Evolutionary conservation across 805 yeast species (phyloP).

Genomic region (Candida ipomoeae): DNA sequence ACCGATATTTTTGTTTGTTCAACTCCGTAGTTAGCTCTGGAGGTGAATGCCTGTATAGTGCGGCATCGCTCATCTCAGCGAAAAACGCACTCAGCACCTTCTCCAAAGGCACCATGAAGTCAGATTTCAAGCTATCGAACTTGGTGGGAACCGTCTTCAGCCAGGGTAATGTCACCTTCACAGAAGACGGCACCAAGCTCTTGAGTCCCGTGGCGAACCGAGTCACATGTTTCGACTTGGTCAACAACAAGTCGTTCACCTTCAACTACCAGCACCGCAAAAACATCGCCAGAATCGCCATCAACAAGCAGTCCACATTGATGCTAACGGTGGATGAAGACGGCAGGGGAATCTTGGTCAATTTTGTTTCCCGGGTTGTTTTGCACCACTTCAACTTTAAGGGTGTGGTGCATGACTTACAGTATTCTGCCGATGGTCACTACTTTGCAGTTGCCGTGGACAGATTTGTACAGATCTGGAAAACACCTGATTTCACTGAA

Average conservation of each 20-base stretch:
- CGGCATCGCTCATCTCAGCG: constrained; percentile 16
- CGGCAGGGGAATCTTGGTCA: constrained; percentile 90
- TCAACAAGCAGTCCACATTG: constrained; percentile 78
- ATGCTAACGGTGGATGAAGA: constrained; percentile 81
- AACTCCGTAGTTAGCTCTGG: not conserved
- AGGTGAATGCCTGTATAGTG: not conserved
- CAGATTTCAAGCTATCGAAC: constrained; percentile 86
- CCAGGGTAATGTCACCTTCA: constrained; percentile 83
- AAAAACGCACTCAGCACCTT: constrained; percentile 9
- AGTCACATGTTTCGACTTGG: constrained; percentile 81
- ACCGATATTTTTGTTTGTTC: too few species aligned
- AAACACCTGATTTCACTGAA: constrained; percentile 73
- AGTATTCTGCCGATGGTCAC: constrained; percentile 85
- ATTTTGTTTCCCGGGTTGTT: constrained; percentile 76
- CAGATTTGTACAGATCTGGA: constrained; percentile 87
- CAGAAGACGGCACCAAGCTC: constrained; percentile 79
- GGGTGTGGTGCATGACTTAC: constrained; percentile 65
- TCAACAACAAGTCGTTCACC: constrained; percentile 81
- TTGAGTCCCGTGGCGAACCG: constrained; percentile 94
- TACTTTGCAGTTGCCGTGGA: constrained; percentile 84
- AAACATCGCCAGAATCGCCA: constrained; percentile 71
- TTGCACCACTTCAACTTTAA: constrained; percentile 92
- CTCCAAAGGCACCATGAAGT: constrained; percentile 50
- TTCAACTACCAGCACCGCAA: constrained; percentile 90
- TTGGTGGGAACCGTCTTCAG: constrained; percentile 91